These are phyloP conservation scores for Volvox africanus DNA, from an alignment of 139 green algal genomes.

Conservation along the genomic window DNA sequence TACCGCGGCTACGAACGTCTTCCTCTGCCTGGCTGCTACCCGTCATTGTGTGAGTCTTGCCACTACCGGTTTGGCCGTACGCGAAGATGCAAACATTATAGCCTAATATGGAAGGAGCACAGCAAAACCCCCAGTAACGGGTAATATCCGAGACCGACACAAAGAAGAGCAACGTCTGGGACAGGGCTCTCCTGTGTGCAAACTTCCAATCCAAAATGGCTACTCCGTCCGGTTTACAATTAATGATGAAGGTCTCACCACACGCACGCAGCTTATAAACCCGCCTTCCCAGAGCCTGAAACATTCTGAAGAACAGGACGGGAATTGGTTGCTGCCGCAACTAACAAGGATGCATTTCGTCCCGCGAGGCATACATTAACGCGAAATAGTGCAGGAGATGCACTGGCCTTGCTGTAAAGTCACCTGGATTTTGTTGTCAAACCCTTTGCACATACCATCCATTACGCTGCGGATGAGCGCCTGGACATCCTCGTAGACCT, in stretches of 20 bases:
- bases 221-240: no score
- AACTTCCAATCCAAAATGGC: no score
- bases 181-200: no score
- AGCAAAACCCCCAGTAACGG: background rate
- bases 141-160: no score
- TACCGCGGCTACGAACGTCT: conserved; percentile 75
- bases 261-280: no score
- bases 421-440: no score
- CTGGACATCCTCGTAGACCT: conserved; percentile 91
- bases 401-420: no score
- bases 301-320: no score
- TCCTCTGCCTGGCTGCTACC: conserved; percentile 67
- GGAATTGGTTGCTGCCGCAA: no score
- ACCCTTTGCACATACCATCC: conserved; percentile 72
- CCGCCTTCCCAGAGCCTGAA: no score
- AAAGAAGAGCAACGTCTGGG: no score
- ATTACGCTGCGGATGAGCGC: conserved; percentile 90
- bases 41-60: conserved; percentile 92
- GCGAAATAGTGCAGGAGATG: background rate
- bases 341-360: background rate
- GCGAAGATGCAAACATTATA: conserved; percentile 94
- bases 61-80: conserved; percentile 86
- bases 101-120: conserved; percentile 61
- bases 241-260: no score
- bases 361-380: background rate